Conservation (phyloP, 2,329 filamentous ascomycete species). For the Domatiomyces catenatus region DNA sequence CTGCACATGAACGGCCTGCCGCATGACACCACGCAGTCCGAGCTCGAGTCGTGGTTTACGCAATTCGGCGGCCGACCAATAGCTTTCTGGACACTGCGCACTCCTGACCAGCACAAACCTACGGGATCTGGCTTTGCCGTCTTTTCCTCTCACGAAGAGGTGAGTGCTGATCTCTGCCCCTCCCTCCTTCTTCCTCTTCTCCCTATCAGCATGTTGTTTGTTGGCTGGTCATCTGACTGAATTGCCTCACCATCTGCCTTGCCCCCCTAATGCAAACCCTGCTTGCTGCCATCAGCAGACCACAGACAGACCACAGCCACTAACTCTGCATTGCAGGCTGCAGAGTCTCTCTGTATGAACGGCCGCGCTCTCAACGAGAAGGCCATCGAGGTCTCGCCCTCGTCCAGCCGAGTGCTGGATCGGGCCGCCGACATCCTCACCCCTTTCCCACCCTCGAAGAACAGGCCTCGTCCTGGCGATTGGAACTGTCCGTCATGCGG, state of each 20-base stretch:
- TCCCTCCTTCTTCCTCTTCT: neutral
- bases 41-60: slow-evolving; percentile 98
- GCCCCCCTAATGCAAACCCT: neutral
- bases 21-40: slow-evolving; percentile 95
- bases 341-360: slow-evolving; percentile 98
- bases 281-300: neutral
- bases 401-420: slow-evolving; percentile 90
- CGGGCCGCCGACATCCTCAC: slow-evolving; percentile 90
- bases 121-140: slow-evolving; percentile 96
- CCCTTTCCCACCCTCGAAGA: slow-evolving; percentile 96
- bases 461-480: slow-evolving; percentile 87
- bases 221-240: neutral
- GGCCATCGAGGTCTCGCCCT: slow-evolving; percentile 95
- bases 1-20: slow-evolving; percentile 94
- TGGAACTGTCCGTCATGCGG: slow-evolving; percentile 98
- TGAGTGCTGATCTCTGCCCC: slow-evolving; percentile 28
- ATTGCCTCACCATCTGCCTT: too few species aligned
- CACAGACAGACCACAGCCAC: neutral
- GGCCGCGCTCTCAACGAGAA: slow-evolving; percentile 95
- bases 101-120: slow-evolving; percentile 98
- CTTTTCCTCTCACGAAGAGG: slow-evolving; percentile 98
- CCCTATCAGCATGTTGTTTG: neutral
- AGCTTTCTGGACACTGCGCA: slow-evolving; percentile 96
- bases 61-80: slow-evolving; percentile 96
- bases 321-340: slow-evolving; percentile 45